Conservation (phyloP, 768 basidiomycete genomes). For the Trametes gibbosa region DNA sequence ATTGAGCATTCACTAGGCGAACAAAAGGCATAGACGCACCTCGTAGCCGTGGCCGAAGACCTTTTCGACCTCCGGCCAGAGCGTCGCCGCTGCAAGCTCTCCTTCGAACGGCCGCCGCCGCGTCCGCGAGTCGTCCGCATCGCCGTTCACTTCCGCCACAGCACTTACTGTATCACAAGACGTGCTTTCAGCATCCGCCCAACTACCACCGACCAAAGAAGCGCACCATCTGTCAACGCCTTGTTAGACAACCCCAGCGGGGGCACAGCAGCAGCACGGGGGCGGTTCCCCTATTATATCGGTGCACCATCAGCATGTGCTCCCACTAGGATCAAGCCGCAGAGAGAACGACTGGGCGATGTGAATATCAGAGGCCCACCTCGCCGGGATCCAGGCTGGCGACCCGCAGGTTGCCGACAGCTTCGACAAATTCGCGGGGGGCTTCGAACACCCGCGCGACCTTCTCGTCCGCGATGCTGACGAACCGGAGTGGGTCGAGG, state of each 20-base stretch:
- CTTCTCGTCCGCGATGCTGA: slow-evolving; percentile 94
- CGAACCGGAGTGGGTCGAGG: slow-evolving; percentile 73
- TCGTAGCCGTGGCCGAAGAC: slow-evolving; percentile 98
- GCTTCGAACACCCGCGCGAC: slow-evolving; percentile 93
- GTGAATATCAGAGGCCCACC: slow-evolving; percentile 34
- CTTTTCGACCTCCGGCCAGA: slow-evolving; percentile 98
- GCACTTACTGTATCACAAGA: slow-evolving; percentile 6
- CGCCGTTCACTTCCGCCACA: slow-evolving; percentile 3
- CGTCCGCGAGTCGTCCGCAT: slow-evolving; percentile 18
- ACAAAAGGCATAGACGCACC: slow-evolving; percentile 40
- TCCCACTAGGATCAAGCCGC: too few relatives aligned
- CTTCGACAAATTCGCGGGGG: slow-evolving; percentile 72
- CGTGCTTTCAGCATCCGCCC: background rate
- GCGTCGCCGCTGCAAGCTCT: slow-evolving; percentile 79
- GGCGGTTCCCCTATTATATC: slow-evolving; percentile 49
- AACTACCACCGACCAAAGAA: background rate
- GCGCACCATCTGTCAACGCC: slow-evolving; percentile 68
- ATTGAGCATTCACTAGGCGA: background rate
- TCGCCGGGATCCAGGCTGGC: slow-evolving; percentile 47
- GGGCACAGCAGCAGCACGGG: slow-evolving; percentile 84
- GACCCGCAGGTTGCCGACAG: slow-evolving; percentile 50
- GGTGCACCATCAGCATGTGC: background rate
- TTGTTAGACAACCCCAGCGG: slow-evolving; percentile 95
- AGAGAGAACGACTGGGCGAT: background rate
- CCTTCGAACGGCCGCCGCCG: slow-evolving; percentile 73